These are phyloP conservation scores for Picocystis salinarum DNA, from an alignment of 139 green algal species.

Conservation along the genomic window DNA sequence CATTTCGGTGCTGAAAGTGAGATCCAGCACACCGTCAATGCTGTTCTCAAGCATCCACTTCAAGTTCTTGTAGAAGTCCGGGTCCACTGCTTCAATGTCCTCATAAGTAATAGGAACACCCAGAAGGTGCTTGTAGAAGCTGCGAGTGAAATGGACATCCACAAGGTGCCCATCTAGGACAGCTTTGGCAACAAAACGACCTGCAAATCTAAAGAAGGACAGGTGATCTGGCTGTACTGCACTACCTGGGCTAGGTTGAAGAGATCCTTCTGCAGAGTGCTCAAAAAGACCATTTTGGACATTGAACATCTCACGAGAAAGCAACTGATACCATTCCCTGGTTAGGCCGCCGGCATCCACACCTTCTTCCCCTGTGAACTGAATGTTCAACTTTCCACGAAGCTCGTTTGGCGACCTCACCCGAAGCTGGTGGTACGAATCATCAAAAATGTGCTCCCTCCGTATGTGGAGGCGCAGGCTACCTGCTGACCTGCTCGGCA, in stretches of 20 bases:
- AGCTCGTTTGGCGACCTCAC: conserved; percentile 59
- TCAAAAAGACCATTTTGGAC: conserved; percentile 76
- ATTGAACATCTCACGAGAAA: conserved; percentile 93
- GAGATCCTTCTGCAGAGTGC: conserved; percentile 45
- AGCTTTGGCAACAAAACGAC: conserved; percentile 39
- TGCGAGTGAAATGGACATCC: conserved; percentile 94
- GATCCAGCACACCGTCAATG: conserved; percentile 82
- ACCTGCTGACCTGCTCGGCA: conserved; percentile 18
- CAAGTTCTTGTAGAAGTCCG: conserved; percentile 86
- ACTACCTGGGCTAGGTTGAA: no score
- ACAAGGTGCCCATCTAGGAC: conserved; percentile 77
- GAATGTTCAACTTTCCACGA: conserved; percentile 44
- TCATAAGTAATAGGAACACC: conserved; percentile 64
- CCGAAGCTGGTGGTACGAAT: conserved; percentile 92
- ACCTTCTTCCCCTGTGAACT: conserved; percentile 84
- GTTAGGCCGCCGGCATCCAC: conserved; percentile 89
- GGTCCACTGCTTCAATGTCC: conserved; percentile 94
- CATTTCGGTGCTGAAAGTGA: conserved; percentile 60
- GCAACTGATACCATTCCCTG: conserved; percentile 89
- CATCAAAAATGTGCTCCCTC: conserved; percentile 78
- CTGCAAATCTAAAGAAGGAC: conserved; percentile 77
- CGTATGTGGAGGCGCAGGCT: conserved; percentile 56
- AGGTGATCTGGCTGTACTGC: conserved; percentile 42
- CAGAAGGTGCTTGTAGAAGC: conserved; percentile 98
- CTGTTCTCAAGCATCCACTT: conserved; percentile 85